Base-by-base conservation (phyloP, 2,329 filamentous ascomycete genomes). In the Cadophora luteo-olivacea region DNA sequence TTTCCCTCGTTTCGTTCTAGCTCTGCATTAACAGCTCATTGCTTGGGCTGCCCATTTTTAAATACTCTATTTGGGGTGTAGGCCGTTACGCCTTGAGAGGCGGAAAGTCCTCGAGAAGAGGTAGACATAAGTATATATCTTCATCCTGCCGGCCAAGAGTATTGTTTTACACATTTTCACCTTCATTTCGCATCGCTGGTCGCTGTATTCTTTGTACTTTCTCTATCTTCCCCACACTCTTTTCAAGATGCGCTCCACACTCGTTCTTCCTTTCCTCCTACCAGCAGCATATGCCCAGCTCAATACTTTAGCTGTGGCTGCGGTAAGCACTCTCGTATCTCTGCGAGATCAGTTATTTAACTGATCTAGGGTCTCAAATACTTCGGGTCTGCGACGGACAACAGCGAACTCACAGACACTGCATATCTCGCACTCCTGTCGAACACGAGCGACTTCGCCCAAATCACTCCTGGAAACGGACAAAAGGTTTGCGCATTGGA, bases 221-320 rank as follows among this genome's bases (percentile, higher is more conserved):
- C 16, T 48, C 29, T 32, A 48, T 24, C 41, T 25, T 25, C 29
- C 29, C 61, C 22, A 25, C 52, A 33, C 52, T 33, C 14, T 33
- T 55, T 55, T 49, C 33, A 69, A 70, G 66, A 22, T 62, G 62
- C 64, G 58, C 49, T 67, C 62, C 45, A 62, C 33, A 29, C 25
- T 69, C 60, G 14, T 68, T 68, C 36, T 69, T 52, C 64, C 65
- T 7, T 67, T 70, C 16, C 51, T 73, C 16, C 32, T 70, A 12
- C 62, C 70, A 51, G 65, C 66, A 52, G 69, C 72, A 66, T 60
- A 68, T 63, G 72, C 68, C 11, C 67, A 73, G 65, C 68, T 73
- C 32, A 60, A 70, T 51, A 69, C 61, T 52, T 67, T 73, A 8
- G 70, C 70, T 32, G 52, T 66, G 62, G 65, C 70, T 62, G 64